A percentile compares a stretch with the other conserved stretches of the same genome.
Evolutionary conservation across 2,329 filamentous ascomycete genomes (phyloP).

Genomic region (Ceratocystis colombiana): DNA sequence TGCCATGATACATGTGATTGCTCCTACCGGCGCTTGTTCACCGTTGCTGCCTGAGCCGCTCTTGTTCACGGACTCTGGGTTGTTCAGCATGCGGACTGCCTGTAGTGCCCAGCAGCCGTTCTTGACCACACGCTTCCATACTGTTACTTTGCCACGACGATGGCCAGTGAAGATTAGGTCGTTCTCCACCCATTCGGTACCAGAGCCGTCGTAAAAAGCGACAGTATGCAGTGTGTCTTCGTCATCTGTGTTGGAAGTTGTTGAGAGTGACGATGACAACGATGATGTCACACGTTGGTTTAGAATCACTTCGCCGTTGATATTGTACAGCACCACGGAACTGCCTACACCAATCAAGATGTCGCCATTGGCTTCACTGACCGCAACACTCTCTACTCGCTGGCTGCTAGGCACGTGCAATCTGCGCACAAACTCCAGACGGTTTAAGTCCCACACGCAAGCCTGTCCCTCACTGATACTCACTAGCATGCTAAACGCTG

Average conservation of each 20-base stretch:
- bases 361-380: conserved; percentile 86
- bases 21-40: not conserved
- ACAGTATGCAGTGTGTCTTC: conserved; percentile 66
- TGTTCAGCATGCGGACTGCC: conserved; percentile 70
- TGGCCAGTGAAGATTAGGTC: conserved; percentile 86
- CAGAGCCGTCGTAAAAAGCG: conserved; percentile 84
- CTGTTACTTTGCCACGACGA: conserved; percentile 69
- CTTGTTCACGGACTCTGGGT: conserved; percentile 46
- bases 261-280: conserved; percentile 28
- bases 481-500: conserved; percentile 78
- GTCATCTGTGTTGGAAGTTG: conserved; percentile 38
- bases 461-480: conserved; percentile 73
- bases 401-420: conserved; percentile 45
- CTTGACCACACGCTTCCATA: conserved; percentile 50
- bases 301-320: conserved; percentile 76
- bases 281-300: conserved; percentile 65
- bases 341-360: conserved; percentile 74
- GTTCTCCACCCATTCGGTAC: conserved; percentile 84
- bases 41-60: not conserved
- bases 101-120: conserved; percentile 56
- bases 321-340: conserved; percentile 66
- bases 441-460: conserved; percentile 89
- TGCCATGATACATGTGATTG: conserved; percentile 37
- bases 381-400: conserved; percentile 60
- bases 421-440: conserved; percentile 72